Evolutionary conservation across 257 asterid genomes (phyloP).

Genomic region (Nicotiana knightiana): DNA sequence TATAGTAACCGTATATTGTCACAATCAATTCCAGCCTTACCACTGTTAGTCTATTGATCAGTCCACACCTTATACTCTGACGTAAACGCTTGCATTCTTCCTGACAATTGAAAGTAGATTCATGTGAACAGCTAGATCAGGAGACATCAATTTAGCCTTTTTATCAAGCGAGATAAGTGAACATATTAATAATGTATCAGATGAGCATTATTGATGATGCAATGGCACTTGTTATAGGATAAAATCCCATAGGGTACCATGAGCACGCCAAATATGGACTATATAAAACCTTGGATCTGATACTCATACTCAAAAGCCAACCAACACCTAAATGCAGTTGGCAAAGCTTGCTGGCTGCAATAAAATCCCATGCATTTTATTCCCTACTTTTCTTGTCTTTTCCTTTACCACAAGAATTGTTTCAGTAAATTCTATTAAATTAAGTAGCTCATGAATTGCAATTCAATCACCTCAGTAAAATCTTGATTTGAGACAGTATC

Average conservation of each 20-base stretch:
- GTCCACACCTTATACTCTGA: conserved; percentile 95
- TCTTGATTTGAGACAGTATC: conserved; percentile 96
- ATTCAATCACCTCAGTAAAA: conserved; percentile 76
- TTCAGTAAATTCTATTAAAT: neutral
- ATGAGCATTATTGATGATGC: too few relatives aligned
- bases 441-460: neutral
- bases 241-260: too few relatives aligned
- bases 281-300: neutral
- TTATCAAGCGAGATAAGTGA: neutral
- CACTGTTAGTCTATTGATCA: conserved; percentile 85
- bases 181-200: neutral
- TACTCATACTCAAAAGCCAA: neutral
- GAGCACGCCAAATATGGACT: neutral
- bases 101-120: conserved; percentile 32
- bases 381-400: neutral
- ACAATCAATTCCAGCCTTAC: conserved; percentile 23
- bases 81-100: conserved; percentile 99
- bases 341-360: neutral
- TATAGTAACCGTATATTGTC: too few relatives aligned
- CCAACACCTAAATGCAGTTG: neutral
- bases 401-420: neutral
- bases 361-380: too few relatives aligned
- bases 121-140: conserved; percentile 6
- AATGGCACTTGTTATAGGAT: too few relatives aligned
- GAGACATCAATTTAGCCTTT: neutral